phyloP scores from a whole-genome alignment of 1,139 yeast genomes.

The Diutina neorugosa region DNA sequence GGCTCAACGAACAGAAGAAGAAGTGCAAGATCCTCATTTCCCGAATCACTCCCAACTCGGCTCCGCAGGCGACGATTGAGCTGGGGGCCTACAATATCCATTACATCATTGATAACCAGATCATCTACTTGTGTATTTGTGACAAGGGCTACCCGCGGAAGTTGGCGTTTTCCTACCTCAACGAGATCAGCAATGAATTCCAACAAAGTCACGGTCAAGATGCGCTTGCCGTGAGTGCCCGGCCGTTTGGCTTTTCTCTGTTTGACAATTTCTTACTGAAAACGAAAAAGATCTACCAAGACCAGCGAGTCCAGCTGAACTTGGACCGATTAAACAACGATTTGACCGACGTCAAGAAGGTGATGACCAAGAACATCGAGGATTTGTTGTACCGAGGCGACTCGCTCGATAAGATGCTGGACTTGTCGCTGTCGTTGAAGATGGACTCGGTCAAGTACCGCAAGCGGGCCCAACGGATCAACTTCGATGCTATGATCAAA shows the following conservation, averaged over 20 bases:
- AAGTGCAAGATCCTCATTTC: slow-evolving; percentile 70
- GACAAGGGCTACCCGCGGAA: slow-evolving; percentile 77
- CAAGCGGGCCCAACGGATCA: slow-evolving; percentile 82
- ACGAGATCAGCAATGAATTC: slow-evolving; percentile 76
- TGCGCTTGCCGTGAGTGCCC: slow-evolving; percentile 45
- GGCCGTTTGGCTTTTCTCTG: slow-evolving; percentile 85
- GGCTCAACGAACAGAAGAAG: slow-evolving; percentile 66
- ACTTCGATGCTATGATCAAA: slow-evolving; percentile 75
- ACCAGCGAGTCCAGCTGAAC: slow-evolving; percentile 81
- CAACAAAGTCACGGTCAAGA: slow-evolving; percentile 68
- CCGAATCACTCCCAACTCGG: slow-evolving; percentile 70
- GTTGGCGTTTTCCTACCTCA: slow-evolving; percentile 76
- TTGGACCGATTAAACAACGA: slow-evolving; percentile 79
- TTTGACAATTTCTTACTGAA: slow-evolving; percentile 77
- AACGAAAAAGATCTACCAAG: slow-evolving; percentile 81
- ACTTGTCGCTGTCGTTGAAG: slow-evolving; percentile 68
- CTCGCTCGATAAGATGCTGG: slow-evolving; percentile 84
- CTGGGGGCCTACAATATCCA: slow-evolving; percentile 68
- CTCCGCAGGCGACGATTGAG: slow-evolving; percentile 77
- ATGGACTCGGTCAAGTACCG: slow-evolving; percentile 81
- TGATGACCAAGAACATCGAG: slow-evolving; percentile 93
- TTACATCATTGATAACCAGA: slow-evolving; percentile 50
- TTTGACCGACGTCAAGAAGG: slow-evolving; percentile 84
- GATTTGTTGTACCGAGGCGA: slow-evolving; percentile 92
- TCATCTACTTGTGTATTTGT: slow-evolving; percentile 68